Base-by-base conservation (phyloP, 1,284 basidiomycete species). In the Cryptococcus amylolentus region DNA sequence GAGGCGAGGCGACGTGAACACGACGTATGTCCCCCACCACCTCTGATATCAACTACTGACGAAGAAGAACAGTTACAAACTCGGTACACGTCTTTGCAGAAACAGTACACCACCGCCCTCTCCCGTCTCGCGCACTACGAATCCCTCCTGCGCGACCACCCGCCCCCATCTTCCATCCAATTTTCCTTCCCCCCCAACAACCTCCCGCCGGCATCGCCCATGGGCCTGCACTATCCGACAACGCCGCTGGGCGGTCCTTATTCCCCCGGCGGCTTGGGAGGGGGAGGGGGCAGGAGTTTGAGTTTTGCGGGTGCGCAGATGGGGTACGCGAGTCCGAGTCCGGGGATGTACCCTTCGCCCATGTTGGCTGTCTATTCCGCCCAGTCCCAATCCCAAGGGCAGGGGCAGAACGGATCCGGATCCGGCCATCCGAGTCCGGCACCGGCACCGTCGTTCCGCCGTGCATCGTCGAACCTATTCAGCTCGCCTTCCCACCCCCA, bases 1-100 rank as follows among this genome's bases (percentile, higher is more conserved):
- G 68, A 74, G 6, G 51, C 49, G 6, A 57, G 68, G 46, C 61
- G 66, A 26, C 48, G 71, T 13, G 73, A 75, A 45, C 53, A 52
- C n/a, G 73, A 76, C 54, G 73, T 75, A 52, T 60, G 71, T 52
- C 13, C 16, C 54, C 23, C 23, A 1, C 20, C 20, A 1, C 20
- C 2, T 20, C 20, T 20, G 20, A 23, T 23, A 23, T 23, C 2
- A 23, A 23, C 2, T 61, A 27, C 49, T 66, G n/a, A 45, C 57
- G 18, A 49, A 47, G 5, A 52, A 46, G 28, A 55, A 58, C 31
- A 63, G 61, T 53, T 60, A 18, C 58, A 60, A 49, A 26, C 20
- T 8, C 61, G 58, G 8, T 26, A 60, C 2, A 18, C 49, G 20
- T 51, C 58, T 18, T 48, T 63, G 23, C 49, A 51, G 10, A 51